Evolutionary conservation across 164 flowering plant genomes (phyloP), one percentile per base, ranked within the genome.

Genomic region (Warburgia ugandensis): DNA sequence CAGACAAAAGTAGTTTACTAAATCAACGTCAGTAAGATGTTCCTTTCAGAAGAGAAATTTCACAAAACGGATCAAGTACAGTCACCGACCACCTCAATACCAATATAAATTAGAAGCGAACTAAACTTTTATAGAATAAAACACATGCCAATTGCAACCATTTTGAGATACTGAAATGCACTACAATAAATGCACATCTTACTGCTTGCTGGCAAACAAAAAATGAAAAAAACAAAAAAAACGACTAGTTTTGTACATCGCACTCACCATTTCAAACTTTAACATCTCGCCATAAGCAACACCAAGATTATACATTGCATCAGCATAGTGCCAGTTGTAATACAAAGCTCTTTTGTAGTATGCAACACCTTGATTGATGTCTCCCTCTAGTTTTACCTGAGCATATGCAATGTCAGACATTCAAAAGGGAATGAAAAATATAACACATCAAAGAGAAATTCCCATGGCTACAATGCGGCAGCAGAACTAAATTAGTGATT

Each of bases 241-340:
- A 50, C 13, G 4, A 26, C 8, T 32, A 27, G 25, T 26, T 5
- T 0, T 37, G 8, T 4, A 9, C 23, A 27, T 30, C 22, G 40
- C 19, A 58, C 70, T 50, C 68, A 94, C 97, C 97, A 79, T 94
- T 55, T 94, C 99, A 73, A 94, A 94, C 69, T 83, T 84, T 59
- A 94, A 73, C 92, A 86, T 78, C 73, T 94, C 99, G 54, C 99
- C 99, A 73, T 94, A 94, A 28, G 99, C 97, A 71, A 89, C 99
- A 50, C 99, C 99, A 52, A 94, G 92, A 68, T 94, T 94, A 61
- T 94, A 94, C 97, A 94, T 89, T 23, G 99, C 97, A 81, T 94
- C 99, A 52, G 99, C 99, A 76, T 94, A 94, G 56, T 85, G 99
- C 99, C 99, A 94, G 63, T 94, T 94, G 65, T 86, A 89, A 57